Percentiles rank a stretch among this genome's conserved stretches.
These are phyloP conservation scores for Colletotrichum siamense DNA, from an alignment of 2,329 filamentous ascomycete species.

Conservation along the genomic window DNA sequence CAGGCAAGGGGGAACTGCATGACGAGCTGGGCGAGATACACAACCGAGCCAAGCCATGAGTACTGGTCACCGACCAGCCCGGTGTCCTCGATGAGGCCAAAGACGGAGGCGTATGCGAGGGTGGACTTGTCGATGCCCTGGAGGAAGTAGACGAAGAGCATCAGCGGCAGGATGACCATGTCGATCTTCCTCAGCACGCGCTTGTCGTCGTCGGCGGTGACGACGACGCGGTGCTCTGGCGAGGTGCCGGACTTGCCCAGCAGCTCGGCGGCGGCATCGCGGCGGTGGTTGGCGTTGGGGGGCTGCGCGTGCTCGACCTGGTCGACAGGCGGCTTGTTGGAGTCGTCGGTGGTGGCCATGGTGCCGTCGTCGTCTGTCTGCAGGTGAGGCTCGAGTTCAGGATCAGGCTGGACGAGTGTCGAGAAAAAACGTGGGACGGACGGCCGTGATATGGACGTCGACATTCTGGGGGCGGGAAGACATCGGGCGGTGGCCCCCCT, in stretches of 20 bases:
- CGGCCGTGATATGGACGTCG: background rate
- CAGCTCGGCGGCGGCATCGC: slow-evolving; percentile 52
- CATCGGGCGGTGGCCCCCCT: background rate
- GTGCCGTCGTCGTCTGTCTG: background rate
- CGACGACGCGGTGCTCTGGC: slow-evolving; percentile 29
- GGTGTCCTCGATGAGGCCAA: slow-evolving; percentile 65
- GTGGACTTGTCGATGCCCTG: slow-evolving; percentile 44
- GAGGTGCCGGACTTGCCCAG: slow-evolving; percentile 37
- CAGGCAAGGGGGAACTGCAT: slow-evolving; percentile 62
- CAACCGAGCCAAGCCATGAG: slow-evolving; percentile 66
- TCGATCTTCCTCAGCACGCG: slow-evolving; percentile 45
- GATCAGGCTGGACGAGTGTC: background rate
- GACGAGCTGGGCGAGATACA: slow-evolving; percentile 65
- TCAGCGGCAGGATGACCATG: slow-evolving; percentile 44
- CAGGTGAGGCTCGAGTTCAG: background rate
- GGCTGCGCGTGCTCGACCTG: slow-evolving; percentile 8
- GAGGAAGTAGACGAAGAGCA: slow-evolving; percentile 67
- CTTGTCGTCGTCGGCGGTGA: slow-evolving; percentile 38
- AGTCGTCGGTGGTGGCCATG: slow-evolving; percentile 7
- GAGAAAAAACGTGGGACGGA: background rate
- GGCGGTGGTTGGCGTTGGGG: slow-evolving; percentile 19
- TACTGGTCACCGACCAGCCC: slow-evolving; percentile 60
- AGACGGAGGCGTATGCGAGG: slow-evolving; percentile 62
- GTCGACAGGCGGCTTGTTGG: slow-evolving; percentile 6
- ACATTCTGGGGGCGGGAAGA: background rate